Evolutionary conservation across 225 moss, liverwort and hornwort species (phyloP), one percentile per base, ranked within the genome.

Genomic region (Thuidium tamariscinum): DNA sequence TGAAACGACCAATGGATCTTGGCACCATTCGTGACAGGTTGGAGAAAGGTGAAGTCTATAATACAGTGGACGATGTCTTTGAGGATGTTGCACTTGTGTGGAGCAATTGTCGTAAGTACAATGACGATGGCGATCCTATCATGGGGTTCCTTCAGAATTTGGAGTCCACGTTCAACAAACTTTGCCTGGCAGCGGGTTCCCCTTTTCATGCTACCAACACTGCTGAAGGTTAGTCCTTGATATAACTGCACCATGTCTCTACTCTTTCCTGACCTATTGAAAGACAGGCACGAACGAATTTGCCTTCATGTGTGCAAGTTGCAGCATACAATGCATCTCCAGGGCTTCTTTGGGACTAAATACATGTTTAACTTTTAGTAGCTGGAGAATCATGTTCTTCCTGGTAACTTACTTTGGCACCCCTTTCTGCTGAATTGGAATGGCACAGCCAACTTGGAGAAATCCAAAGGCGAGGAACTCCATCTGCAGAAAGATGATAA

Each of bases 121-220:
- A 98, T 79, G 94, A 97, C 60, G 94, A 97, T 29, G 95, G 95
- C 76, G 98, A 98, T 90, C 98, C 97, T 66, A 95, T 98, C n/a
- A 90, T 97, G 95, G 94, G 89, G 68, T 85, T 97, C 22, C 90
- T 97, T 87, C 91, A 90, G 74, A 93, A 95, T 72, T 92, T 95
- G 84, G 96, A 97, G 92, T 93, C 92, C 44, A 89, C 91, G 68
- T 97, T 98, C 88, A 91, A 91, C 84, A 96, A 94, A 74, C 94
- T 94, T 82, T 98, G 98, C 88, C 89, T 89, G 79, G 89, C 92
- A 74, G 95, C 94, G 54, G 95, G 96, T 16, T 89, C 94, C 77
- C 91, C 86, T 55, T 88, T 88, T 48, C 89, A 55, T 69, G 82
- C 49, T 79, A 64, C 87, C 49, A 51, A 64, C 66, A 54, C 76